These are phyloP conservation scores for Diaporthe citriasiana DNA, from an alignment of 2,329 filamentous ascomycete genomes.

Conservation along the genomic window DNA sequence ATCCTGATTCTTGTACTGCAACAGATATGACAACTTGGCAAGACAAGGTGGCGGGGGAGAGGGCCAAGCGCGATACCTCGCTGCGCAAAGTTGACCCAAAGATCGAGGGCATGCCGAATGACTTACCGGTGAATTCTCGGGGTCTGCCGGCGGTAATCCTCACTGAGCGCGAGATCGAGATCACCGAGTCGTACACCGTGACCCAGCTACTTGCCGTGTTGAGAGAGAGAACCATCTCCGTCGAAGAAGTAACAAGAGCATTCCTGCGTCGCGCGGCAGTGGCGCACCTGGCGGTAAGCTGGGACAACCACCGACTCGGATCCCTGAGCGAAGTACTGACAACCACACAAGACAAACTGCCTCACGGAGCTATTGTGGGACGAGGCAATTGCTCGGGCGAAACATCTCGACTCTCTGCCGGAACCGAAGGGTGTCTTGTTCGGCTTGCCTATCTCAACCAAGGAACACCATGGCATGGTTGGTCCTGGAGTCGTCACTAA, in stretches of 20 bases:
- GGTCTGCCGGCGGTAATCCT: neutral
- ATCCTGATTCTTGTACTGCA: neutral
- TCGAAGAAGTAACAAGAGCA: constrained; percentile 5
- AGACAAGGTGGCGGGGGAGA: constrained; percentile 6
- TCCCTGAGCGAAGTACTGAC: neutral
- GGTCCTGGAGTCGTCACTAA: neutral
- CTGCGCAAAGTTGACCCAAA: constrained; percentile 3
- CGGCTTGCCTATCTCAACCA: constrained; percentile 7
- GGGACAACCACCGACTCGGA: neutral
- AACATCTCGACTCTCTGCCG: neutral
- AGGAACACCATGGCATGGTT: constrained; percentile 7
- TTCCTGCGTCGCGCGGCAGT: constrained; percentile 12
- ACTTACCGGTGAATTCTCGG: neutral
- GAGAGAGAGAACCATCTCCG: constrained; percentile 4
- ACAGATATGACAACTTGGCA: neutral
- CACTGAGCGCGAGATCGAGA: constrained; percentile 3
- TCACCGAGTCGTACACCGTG: constrained; percentile 13
- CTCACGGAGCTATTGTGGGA: constrained; percentile 3
- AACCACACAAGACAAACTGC: constrained; percentile 4
- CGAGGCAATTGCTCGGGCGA: neutral
- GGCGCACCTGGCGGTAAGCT: constrained; percentile 5
- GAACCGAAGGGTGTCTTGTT: constrained; percentile 1
- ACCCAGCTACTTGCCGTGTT: constrained; percentile 8
- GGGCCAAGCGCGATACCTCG: neutral
- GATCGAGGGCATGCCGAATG: constrained; percentile 2